A percentile compares a stretch with the other conserved stretches of the same genome.
Evolutionary conservation across 1,139 yeast genomes (phyloP).

Genomic region (Saccharomyces uvarum): DNA sequence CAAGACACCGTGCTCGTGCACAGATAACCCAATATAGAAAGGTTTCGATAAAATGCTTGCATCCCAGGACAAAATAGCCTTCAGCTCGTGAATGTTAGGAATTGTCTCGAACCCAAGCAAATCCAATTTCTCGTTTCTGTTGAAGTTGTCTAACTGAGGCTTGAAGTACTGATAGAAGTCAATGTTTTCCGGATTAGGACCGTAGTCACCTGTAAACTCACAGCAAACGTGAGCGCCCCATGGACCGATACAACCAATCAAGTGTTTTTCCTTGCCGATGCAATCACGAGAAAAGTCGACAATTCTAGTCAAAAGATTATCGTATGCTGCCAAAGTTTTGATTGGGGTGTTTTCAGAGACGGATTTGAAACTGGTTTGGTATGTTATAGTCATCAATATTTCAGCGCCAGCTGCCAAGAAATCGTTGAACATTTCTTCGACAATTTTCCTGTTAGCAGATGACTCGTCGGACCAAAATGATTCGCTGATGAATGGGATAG

Average conservation of each 20-base stretch:
- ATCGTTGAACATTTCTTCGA: constrained; percentile 42
- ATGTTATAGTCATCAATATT: constrained; percentile 51
- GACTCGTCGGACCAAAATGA: constrained; percentile 20
- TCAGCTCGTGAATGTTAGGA: constrained; percentile 26
- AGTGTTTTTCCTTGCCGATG: constrained; percentile 28
- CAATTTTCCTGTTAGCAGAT: constrained; percentile 37
- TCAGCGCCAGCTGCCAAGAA: constrained; percentile 53
- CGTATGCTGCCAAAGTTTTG: constrained; percentile 28
- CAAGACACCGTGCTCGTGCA: constrained; percentile 20
- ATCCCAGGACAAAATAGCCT: constrained; percentile 26
- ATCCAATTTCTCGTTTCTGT: background rate
- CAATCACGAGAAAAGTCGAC: constrained; percentile 24
- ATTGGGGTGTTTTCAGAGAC: constrained; percentile 20
- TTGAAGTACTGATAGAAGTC: constrained; percentile 22
- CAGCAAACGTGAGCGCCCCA: constrained; percentile 63
- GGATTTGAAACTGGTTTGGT: constrained; percentile 43
- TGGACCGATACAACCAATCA: constrained; percentile 66
- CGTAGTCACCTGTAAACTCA: constrained; percentile 58
- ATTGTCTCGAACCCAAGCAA: constrained; percentile 12
- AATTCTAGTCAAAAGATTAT: constrained; percentile 22
- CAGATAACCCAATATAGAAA: constrained; percentile 25
- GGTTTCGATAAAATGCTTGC: constrained; percentile 20
- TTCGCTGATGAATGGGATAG: constrained; percentile 36
- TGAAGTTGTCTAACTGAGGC: constrained; percentile 19
- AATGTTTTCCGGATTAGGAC: constrained; percentile 18